A percentile compares a stretch with the other conserved stretches of the same genome.
phyloP scores from a whole-genome alignment of 495 filamentous ascomycete genomes.

The Thozetella sp. region DNA sequence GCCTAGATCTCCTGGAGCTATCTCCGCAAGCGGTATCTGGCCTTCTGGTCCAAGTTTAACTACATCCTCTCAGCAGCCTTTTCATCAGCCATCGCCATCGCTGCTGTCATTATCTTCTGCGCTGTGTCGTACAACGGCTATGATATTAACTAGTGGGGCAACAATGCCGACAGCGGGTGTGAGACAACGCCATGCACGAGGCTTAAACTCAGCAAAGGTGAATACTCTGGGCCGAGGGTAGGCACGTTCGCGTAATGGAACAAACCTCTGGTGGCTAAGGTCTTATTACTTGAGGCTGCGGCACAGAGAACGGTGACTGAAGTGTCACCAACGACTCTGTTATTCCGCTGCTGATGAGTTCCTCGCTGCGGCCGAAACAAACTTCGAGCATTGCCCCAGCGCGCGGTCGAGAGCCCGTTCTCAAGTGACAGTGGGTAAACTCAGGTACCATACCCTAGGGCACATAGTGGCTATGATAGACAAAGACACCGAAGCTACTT shows the following conservation, averaged over 20 bases:
- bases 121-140: slow-evolving; percentile 13
- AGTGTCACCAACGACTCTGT: no score
- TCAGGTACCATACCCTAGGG: no score
- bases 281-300: no score
- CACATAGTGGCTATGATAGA: no score
- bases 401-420: no score
- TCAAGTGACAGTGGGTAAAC: no score
- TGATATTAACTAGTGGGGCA: slow-evolving; percentile 17
- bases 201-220: slow-evolving; percentile 11
- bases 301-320: no score
- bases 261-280: background rate
- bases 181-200: slow-evolving; percentile 11
- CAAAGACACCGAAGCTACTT: no score
- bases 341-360: no score
- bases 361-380: no score
- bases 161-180: slow-evolving; percentile 15
- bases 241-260: slow-evolving; percentile 14
- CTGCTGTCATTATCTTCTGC: slow-evolving; percentile 25
- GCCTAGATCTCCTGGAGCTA: slow-evolving; percentile 15
- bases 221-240: slow-evolving; percentile 20
- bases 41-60: slow-evolving; percentile 24
- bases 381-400: no score
- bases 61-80: slow-evolving; percentile 19
- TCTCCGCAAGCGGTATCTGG: slow-evolving; percentile 13
- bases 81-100: slow-evolving; percentile 16